phyloP scores from a whole-genome alignment of 331 rosid genomes.

The Rhamnella rubrinervis region DNA sequence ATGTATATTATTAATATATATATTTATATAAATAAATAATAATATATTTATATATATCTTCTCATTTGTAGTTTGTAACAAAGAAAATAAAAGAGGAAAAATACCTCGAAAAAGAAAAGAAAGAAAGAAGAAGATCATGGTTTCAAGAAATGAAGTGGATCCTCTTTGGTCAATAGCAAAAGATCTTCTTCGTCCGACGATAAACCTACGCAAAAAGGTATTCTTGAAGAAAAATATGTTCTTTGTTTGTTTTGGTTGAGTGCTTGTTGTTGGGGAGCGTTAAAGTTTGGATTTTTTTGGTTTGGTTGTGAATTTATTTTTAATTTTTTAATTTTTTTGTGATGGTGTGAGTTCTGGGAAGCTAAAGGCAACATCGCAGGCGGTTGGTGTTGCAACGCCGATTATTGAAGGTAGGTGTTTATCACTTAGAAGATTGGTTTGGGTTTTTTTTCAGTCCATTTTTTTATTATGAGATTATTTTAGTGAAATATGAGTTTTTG shows the following conservation, averaged over 20 bases:
- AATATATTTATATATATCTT: not conserved
- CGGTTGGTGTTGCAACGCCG: too few relatives aligned
- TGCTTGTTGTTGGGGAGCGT: constrained; percentile 14
- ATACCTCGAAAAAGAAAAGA: not conserved
- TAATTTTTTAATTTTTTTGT: too few relatives aligned
- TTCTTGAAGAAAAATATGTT: not conserved
- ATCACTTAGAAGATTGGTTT: too few relatives aligned
- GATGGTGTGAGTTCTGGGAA: too few relatives aligned
- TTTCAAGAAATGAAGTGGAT: constrained; percentile 99
- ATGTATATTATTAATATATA: too few relatives aligned
- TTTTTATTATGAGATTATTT: too few relatives aligned
- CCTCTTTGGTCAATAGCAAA: constrained; percentile 70
- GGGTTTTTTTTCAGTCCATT: too few relatives aligned
- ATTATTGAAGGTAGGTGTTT: too few relatives aligned
- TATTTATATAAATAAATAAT: not conserved
- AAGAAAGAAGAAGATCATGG: constrained; percentile 52
- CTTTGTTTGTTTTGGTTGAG: constrained; percentile 1
- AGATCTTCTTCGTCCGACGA: constrained; percentile 85
- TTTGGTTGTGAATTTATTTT: constrained; percentile 21
- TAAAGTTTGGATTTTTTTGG: constrained; percentile 20
- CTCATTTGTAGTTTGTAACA: not conserved
- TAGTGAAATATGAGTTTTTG: too few relatives aligned
- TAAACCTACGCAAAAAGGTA: constrained; percentile 77
- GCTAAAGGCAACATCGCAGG: too few relatives aligned
- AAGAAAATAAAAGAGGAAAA: not conserved